phyloP scores from a whole-genome alignment of 1,139 yeast genomes.

The Saccharomycopsis hybrid region DNA sequence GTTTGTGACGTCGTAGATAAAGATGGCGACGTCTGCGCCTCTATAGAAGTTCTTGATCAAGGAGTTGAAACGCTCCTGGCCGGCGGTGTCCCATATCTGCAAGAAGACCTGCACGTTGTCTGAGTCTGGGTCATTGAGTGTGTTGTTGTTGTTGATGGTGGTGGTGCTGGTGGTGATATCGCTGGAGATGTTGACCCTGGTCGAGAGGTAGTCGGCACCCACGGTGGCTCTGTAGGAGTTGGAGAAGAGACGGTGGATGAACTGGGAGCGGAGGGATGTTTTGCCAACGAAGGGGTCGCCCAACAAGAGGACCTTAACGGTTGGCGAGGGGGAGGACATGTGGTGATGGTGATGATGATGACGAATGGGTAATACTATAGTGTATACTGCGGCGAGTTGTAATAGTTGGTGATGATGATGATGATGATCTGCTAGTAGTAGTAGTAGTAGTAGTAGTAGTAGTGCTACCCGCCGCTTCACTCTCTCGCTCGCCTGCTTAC shows the following conservation, averaged over 20 bases:
- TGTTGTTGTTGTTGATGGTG: not conserved
- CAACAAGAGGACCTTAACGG: conserved; percentile 46
- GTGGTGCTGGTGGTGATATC: conserved; percentile 11
- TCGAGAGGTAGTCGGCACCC: conserved; percentile 55
- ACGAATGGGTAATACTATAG: too few species aligned
- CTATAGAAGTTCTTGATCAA: conserved; percentile 54
- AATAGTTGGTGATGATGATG: too few species aligned
- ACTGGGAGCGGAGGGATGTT: conserved; percentile 53
- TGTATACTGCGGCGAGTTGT: too few species aligned
- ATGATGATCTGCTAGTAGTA: too few species aligned
- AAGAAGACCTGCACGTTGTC: conserved; percentile 32
- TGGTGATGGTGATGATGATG: not conserved
- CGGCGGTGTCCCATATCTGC: conserved; percentile 66
- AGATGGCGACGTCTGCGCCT: conserved; percentile 53
- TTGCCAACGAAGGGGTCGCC: conserved; percentile 64
- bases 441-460: too few species aligned
- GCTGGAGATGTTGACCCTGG: conserved; percentile 29
- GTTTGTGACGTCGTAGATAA: conserved; percentile 52
- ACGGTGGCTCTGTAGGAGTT: conserved; percentile 56
- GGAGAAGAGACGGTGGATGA: conserved; percentile 51
- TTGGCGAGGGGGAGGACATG: conserved; percentile 25
- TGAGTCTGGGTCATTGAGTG: not conserved
- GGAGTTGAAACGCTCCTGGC: conserved; percentile 58
- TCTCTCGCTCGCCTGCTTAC: too few species aligned
- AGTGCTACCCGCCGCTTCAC: too few species aligned